phyloP scores from a whole-genome alignment of 176 grass and related monocot species.

The Cocos nucifera region DNA sequence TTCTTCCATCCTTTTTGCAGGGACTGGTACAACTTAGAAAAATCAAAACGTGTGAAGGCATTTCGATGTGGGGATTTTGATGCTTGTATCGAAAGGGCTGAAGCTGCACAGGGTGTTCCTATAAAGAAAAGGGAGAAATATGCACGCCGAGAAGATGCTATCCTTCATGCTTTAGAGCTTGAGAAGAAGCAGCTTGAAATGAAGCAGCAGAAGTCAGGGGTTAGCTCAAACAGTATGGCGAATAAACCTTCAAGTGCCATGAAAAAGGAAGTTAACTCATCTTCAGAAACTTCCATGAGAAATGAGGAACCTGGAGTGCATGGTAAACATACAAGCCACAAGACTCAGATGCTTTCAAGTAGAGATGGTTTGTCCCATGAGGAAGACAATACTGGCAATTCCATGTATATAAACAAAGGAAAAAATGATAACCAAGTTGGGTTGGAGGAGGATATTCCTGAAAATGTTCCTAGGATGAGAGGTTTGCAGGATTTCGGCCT shows the following conservation, averaged over 20 bases:
- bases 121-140: conserved; percentile 99
- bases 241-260: conserved; percentile 26
- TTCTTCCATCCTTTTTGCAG: conserved; percentile 25
- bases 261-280: conserved; percentile 22
- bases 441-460: conserved; percentile 34
- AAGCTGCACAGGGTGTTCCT: conserved; percentile 79
- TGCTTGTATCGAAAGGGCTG: conserved; percentile 95
- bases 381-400: conserved; percentile 9
- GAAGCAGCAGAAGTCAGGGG: conserved; percentile 37
- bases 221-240: conserved; percentile 30
- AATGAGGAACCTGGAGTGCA: conserved; percentile 18
- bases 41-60: conserved; percentile 96
- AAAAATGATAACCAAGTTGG: conserved; percentile 27
- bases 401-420: not conserved
- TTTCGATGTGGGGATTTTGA: conserved; percentile 98
- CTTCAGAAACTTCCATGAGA: conserved; percentile 18
- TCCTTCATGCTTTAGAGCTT: conserved; percentile 91
- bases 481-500: conserved; percentile 31
- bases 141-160: conserved; percentile 92
- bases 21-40: conserved; percentile 99
- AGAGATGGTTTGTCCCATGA: conserved; percentile 44
- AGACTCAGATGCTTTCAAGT: conserved; percentile 23
- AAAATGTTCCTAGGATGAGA: conserved; percentile 26
- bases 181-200: conserved; percentile 70
- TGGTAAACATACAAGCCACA: conserved; percentile 19